A percentile compares a stretch with the other conserved stretches of the same genome.
Conservation (phyloP, 2,329 filamentous ascomycete genomes). For the Stachybotrys echinatus region DNA sequence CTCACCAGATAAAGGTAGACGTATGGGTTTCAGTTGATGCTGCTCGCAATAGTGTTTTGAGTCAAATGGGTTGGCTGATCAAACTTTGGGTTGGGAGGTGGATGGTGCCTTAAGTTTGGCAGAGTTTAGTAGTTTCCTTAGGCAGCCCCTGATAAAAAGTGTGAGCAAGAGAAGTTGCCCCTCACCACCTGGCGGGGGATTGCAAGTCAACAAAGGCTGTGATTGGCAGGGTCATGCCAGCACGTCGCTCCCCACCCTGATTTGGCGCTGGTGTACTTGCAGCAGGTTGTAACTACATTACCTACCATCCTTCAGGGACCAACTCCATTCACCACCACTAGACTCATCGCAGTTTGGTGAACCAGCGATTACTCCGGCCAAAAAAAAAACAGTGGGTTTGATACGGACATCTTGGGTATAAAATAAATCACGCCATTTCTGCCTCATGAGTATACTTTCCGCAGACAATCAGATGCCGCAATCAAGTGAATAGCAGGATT, state of each 20-base stretch:
- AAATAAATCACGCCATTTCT: too few relatives aligned
- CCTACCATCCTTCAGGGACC: background rate
- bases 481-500: too few relatives aligned
- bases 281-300: background rate
- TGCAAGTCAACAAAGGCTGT: slow-evolving; percentile 10
- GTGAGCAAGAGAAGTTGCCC: slow-evolving; percentile 2
- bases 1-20: background rate
- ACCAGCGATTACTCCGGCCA: too few relatives aligned
- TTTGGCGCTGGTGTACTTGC: slow-evolving; percentile 10
- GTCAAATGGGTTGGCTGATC: background rate
- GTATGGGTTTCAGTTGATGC: background rate
- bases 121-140: background rate
- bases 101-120: background rate
- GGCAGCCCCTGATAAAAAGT: slow-evolving; percentile 4
- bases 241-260: slow-evolving; percentile 9
- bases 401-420: too few relatives aligned
- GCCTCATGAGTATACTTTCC: too few relatives aligned
- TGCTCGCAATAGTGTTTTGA: background rate
- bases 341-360: too few relatives aligned
- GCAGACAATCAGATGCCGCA: too few relatives aligned
- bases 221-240: slow-evolving; percentile 12
- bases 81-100: background rate
- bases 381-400: too few relatives aligned
- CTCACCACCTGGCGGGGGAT: slow-evolving; percentile 1
- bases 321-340: too few relatives aligned